A percentile compares a stretch with the other conserved stretches of the same genome.
Evolutionary conservation across 1,139 yeast genomes (phyloP).

Genomic region (Meyerozyma guilliermondii): DNA sequence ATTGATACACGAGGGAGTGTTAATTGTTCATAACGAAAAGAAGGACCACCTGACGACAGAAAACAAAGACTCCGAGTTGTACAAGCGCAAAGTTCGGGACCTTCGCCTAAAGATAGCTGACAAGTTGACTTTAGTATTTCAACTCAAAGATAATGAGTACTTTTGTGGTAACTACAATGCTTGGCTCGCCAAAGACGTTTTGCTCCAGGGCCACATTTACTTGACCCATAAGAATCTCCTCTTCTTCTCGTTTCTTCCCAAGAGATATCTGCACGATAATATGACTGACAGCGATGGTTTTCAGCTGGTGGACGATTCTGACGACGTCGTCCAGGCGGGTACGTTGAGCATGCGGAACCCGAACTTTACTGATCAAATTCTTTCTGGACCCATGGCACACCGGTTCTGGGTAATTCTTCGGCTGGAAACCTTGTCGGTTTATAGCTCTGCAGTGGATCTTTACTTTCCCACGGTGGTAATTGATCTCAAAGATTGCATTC

Average conservation of each 20-base stretch:
- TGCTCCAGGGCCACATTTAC: slow-evolving; percentile 81
- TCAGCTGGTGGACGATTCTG: slow-evolving; percentile 24
- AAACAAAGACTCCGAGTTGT: slow-evolving; percentile 8
- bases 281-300: slow-evolving; percentile 2
- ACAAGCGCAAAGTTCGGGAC: slow-evolving; percentile 10
- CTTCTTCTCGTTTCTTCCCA: slow-evolving; percentile 82
- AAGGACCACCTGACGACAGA: slow-evolving; percentile 2
- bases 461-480: slow-evolving; percentile 79
- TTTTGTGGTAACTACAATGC: slow-evolving; percentile 58
- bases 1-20: slow-evolving; percentile 16
- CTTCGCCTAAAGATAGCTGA: slow-evolving; percentile 30
- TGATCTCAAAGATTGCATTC: slow-evolving; percentile 60
- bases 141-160: slow-evolving; percentile 43
- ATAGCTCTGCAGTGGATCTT: slow-evolving; percentile 65
- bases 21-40: slow-evolving; percentile 14
- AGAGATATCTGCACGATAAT: slow-evolving; percentile 16
- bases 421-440: slow-evolving; percentile 64
- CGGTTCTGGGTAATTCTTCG: slow-evolving; percentile 74
- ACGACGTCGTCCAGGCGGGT: slow-evolving; percentile 36
- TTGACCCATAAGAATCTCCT: slow-evolving; percentile 61
- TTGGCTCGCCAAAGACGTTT: slow-evolving; percentile 79
- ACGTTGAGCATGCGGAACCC: slow-evolving; percentile 47
- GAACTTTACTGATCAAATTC: slow-evolving; percentile 36
- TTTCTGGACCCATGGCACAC: slow-evolving; percentile 30
- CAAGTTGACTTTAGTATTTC: slow-evolving; percentile 33